phyloP scores from a whole-genome alignment of 176 grass and related monocot species.

The Miscanthus lutarioriparius region DNA sequence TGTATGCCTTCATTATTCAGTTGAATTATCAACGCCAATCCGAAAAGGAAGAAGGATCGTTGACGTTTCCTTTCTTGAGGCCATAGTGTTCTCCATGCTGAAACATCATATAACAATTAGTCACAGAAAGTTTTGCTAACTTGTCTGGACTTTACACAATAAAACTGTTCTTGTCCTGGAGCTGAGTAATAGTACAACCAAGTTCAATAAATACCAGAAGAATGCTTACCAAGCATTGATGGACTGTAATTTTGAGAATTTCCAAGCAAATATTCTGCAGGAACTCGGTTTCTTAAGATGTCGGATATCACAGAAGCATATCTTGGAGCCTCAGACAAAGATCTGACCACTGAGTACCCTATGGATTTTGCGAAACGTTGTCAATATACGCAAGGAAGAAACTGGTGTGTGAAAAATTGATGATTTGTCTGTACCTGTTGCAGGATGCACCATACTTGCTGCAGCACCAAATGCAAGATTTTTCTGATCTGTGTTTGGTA shows the following conservation, averaged over 20 bases:
- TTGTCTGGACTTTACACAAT: not conserved
- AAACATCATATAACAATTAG: constrained; percentile 35
- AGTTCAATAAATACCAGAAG: constrained; percentile 8
- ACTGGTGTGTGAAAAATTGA: not conserved
- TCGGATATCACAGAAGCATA: constrained; percentile 87
- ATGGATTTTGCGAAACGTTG: constrained; percentile 36
- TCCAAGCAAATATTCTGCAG: constrained; percentile 56
- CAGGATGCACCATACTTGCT: constrained; percentile 99
- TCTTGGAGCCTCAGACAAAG: constrained; percentile 90
- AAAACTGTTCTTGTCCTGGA: constrained; percentile 1
- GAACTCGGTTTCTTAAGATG: constrained; percentile 66
- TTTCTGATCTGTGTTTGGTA: constrained; percentile 94
- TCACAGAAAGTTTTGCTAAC: not conserved
- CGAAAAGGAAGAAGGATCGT: constrained; percentile 94
- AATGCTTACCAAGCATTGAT: constrained; percentile 79
- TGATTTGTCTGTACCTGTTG: constrained; percentile 65
- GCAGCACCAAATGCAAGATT: constrained; percentile 99
- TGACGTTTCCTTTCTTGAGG: constrained; percentile 93
- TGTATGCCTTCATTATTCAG: constrained; percentile 90
- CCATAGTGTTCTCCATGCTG: constrained; percentile 93
- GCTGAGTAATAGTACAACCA: not conserved
- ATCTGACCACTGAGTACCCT: constrained; percentile 99
- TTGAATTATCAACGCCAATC: constrained; percentile 83
- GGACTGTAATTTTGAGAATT: constrained; percentile 53
- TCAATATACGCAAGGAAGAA: not conserved